phyloP scores from a whole-genome alignment of 805 yeast genomes.

The Ogataea pignaliae region DNA sequence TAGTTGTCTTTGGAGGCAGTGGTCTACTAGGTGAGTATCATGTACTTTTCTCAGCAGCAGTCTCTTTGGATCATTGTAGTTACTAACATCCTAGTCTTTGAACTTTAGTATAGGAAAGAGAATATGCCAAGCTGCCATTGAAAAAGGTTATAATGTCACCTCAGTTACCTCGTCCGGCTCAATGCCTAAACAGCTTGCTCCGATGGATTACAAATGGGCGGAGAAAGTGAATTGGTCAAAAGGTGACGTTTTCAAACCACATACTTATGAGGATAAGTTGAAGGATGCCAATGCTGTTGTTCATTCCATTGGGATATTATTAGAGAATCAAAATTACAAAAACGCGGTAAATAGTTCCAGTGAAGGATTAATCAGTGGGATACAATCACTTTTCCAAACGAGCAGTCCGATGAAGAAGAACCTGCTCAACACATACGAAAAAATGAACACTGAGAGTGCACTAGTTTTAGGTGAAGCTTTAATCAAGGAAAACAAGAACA shows the following conservation, averaged over 20 bases:
- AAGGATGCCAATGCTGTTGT: slow-evolving; percentile 61
- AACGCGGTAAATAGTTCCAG: slow-evolving; percentile 34
- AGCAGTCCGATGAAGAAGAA: slow-evolving; percentile 58
- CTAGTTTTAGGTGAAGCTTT: slow-evolving; percentile 56
- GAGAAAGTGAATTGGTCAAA: slow-evolving; percentile 57
- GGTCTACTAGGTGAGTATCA: slow-evolving; percentile 59
- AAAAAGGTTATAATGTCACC: slow-evolving; percentile 59
- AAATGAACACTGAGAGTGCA: slow-evolving; percentile 68
- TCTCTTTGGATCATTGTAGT: neutral
- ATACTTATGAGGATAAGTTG: slow-evolving; percentile 47
- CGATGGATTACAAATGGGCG: slow-evolving; percentile 42
- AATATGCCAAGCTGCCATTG: slow-evolving; percentile 65
- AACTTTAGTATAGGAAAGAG: slow-evolving; percentile 40
- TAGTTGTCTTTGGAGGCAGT: slow-evolving; percentile 79
- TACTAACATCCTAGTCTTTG: neutral
- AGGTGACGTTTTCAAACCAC: slow-evolving; percentile 66
- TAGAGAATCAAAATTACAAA: slow-evolving; percentile 71
- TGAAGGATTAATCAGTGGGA: slow-evolving; percentile 29
- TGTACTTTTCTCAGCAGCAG: neutral
- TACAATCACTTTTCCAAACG: slow-evolving; percentile 40
- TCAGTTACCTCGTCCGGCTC: slow-evolving; percentile 58
- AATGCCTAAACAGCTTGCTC: slow-evolving; percentile 35
- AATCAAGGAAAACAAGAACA: slow-evolving; percentile 16
- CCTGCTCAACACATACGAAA: slow-evolving; percentile 48
- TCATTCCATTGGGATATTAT: slow-evolving; percentile 74